phyloP scores from a whole-genome alignment of 2,329 filamentous ascomycete genomes.

The Chaetomium sp. region DNA sequence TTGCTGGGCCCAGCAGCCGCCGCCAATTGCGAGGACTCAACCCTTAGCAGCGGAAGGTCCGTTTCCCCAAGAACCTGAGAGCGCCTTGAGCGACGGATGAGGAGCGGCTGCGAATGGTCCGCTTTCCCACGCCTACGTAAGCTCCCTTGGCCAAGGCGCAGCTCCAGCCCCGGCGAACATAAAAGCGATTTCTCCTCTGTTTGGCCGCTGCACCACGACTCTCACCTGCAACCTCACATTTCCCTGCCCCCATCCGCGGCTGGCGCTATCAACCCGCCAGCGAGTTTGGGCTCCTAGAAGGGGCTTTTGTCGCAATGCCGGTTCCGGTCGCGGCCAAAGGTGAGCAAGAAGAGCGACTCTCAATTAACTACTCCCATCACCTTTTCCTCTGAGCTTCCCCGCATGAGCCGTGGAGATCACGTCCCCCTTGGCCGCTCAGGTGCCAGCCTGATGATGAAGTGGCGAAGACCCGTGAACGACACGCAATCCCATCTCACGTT shows the following conservation, averaged over 20 bases:
- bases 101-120: not conserved
- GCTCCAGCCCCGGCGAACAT: not conserved
- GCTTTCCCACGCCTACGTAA: conserved; percentile 6
- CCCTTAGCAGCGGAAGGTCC: no score
- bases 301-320: conserved; percentile 15
- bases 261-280: not conserved
- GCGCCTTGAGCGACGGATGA: not conserved
- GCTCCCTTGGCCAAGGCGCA: not conserved
- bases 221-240: not conserved
- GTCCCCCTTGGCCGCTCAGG: conserved; percentile 8
- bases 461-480: conserved; percentile 17
- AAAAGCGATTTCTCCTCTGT: not conserved
- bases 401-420: not conserved
- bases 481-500: conserved; percentile 15
- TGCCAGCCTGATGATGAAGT: conserved; percentile 12
- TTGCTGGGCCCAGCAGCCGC: no score
- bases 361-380: not conserved
- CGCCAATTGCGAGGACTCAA: no score
- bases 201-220: not conserved
- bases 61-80: not conserved
- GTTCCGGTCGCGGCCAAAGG: conserved; percentile 24
- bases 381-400: not conserved
- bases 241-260: not conserved
- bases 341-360: conserved; percentile 7
- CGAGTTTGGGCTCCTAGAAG: conserved; percentile 1